Percentiles rank a stretch among this genome's conserved stretches.
These are phyloP conservation scores for Ettlia oleoabundans DNA, from an alignment of 139 green algal genomes.

Conservation along the genomic window DNA sequence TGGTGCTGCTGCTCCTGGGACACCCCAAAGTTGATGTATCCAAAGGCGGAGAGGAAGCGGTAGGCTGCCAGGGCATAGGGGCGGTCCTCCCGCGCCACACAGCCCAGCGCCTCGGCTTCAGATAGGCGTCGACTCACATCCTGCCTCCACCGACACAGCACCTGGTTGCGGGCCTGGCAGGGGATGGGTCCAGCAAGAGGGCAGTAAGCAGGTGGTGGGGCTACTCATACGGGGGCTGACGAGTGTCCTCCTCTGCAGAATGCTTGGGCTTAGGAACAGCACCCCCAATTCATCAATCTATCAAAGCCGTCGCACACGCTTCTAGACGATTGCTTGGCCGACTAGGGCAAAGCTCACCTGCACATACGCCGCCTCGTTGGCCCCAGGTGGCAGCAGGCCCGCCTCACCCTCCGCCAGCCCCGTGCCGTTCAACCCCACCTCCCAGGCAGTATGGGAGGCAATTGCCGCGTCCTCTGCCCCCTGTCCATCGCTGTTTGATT, in stretches of 20 bases:
- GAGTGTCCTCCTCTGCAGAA: too few relatives aligned
- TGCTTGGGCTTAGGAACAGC: too few relatives aligned
- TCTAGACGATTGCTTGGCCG: not conserved
- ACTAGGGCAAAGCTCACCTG: not conserved
- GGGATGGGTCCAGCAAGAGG: not conserved
- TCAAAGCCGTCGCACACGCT: not conserved
- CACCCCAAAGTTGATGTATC: constrained; percentile 94
- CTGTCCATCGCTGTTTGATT: not conserved
- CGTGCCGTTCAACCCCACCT: constrained; percentile 45
- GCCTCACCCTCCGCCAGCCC: constrained; percentile 51
- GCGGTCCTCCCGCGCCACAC: constrained; percentile 3
- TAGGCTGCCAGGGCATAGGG: constrained; percentile 59
- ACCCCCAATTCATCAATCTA: not conserved
- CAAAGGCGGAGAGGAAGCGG: constrained; percentile 69
- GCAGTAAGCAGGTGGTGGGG: not conserved
- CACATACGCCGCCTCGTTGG: constrained; percentile 48
- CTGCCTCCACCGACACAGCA: constrained; percentile 51
- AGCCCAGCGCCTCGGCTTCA: constrained; percentile 48
- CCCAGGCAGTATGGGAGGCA: constrained; percentile 42
- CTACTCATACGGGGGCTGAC: too few relatives aligned
- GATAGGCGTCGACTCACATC: constrained; percentile 54
- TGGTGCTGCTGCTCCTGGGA: constrained; percentile 41
- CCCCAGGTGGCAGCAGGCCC: constrained; percentile 52
- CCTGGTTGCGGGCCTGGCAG: constrained; percentile 73
- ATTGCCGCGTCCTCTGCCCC: not conserved